Base-by-base conservation (phyloP, 106 monocot genomes). In the Alisma plantagoaquatica region DNA sequence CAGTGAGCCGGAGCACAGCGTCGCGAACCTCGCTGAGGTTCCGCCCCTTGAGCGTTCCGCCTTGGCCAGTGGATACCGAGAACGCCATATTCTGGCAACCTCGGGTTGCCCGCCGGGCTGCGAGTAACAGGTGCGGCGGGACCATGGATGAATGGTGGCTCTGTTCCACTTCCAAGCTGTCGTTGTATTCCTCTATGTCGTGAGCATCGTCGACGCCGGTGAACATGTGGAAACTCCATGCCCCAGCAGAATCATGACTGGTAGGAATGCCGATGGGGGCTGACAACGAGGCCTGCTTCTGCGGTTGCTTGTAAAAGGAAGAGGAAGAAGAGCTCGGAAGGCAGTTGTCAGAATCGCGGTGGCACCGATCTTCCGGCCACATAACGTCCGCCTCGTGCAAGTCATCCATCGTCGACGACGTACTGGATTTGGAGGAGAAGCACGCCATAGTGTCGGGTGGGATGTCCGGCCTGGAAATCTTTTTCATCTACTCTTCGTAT, bases 1-100 rank as follows among this genome's bases (percentile, higher is more conserved):
- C 57, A 3, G 57, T 57, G 23, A 57, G 57, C 24, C 57, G 57
- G 57, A 57, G 57, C 16, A 57, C 43, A 15, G 57, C 38, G 21
- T 57, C 27, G 3, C 57, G 22, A 16, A 57, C 38, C 2, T 57
- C 41, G 41, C 57, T 57, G 23, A 57, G 35, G 25, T 57, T 42
- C 19, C 57, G 33, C 10, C 57, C 57, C 57, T 57, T 57, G 6
- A 57, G 57, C 5, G 57, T 57, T 42, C 57, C 43, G 15, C 57
- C 57, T 33, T 57, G 33, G 20, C 57, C 57, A 9, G 35, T 41
- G 57, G 25, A 57, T 14, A 57, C 57, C 20, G 57, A 57, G 23
- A 41, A 57, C 5, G 25, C 57, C 57, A 57, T 57, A 35, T 57
- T 57, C 24, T 19, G 41, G n/a, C n/a, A n/a, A n/a, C n/a, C n/a